phyloP scores from a whole-genome alignment of 2,329 filamentous ascomycete genomes.

The Dactylellina leptospora region DNA sequence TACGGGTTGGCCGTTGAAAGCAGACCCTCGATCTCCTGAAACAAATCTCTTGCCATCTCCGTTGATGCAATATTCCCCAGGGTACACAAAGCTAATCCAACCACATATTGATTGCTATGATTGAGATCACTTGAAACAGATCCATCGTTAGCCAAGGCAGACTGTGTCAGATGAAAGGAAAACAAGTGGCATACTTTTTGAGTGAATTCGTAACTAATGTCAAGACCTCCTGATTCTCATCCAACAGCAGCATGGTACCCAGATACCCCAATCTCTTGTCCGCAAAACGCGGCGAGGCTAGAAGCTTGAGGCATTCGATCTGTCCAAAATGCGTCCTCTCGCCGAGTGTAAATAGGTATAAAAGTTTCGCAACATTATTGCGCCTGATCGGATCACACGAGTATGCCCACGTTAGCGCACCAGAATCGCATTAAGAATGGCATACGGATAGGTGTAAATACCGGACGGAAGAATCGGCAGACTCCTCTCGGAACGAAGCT shows the following conservation, averaged over 20 bases:
- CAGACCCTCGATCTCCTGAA: constrained; percentile 91
- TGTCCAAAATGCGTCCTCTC: constrained; percentile 98
- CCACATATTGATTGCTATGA: constrained; percentile 98
- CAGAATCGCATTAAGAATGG: neutral
- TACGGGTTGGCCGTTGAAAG: constrained; percentile 97
- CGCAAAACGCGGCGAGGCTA: constrained; percentile 95
- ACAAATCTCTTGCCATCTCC: constrained; percentile 97
- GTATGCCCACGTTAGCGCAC: constrained; percentile 3
- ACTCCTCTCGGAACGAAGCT: constrained; percentile 97
- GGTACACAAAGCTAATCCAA: constrained; percentile 93
- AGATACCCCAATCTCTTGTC: constrained; percentile 96
- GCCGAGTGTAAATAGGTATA: constrained; percentile 97
- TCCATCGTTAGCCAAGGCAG: neutral
- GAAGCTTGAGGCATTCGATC: constrained; percentile 97
- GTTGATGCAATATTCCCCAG: constrained; percentile 97
- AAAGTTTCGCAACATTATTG: constrained; percentile 98
- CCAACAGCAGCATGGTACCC: constrained; percentile 92
- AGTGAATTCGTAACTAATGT: constrained; percentile 97
- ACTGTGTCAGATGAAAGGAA: neutral
- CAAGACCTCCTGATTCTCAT: constrained; percentile 98
- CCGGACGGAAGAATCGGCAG: constrained; percentile 88
- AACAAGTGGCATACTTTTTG: constrained; percentile 88
- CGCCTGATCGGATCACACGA: constrained; percentile 68
- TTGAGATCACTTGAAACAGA: constrained; percentile 77
- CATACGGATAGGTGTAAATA: constrained; percentile 62